Conservation (phyloP, 23 red algal species). For the Chondrus crispus region DNA sequence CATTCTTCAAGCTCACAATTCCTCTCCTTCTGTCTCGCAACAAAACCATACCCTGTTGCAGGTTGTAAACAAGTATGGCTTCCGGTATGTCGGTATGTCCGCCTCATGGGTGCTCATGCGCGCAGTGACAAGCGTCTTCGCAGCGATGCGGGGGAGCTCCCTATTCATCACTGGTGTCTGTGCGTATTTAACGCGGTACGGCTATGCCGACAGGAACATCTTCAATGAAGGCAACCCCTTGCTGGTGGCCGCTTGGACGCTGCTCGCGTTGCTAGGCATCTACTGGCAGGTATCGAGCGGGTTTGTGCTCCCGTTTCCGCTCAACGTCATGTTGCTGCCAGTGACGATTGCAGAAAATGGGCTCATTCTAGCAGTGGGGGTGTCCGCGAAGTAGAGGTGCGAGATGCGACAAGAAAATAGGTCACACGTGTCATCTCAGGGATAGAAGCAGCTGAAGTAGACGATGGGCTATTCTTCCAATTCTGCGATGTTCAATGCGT, state of each 20-base stretch:
- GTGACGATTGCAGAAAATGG: neutral
- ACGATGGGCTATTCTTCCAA: no score
- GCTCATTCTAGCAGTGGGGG: constrained; percentile 2
- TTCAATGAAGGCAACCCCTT: neutral
- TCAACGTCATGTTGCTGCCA: constrained; percentile 45
- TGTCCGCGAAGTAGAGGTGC: neutral
- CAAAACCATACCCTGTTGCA: neutral
- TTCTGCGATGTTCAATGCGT: no score
- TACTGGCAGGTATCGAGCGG: constrained; percentile 24
- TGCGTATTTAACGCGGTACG: constrained; percentile 14
- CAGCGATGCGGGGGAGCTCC: constrained; percentile 7
- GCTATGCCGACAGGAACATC: neutral
- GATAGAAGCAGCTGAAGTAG: no score
- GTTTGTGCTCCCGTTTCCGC: neutral
- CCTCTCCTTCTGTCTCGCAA: neutral
- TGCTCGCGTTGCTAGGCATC: constrained; percentile 14
- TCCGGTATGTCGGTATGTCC: constrained; percentile 35
- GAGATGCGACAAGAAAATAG: no score
- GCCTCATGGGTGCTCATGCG: constrained; percentile 33
- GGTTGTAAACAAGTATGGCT: constrained; percentile 37
- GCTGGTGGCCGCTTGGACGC: neutral
- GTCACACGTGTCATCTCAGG: no score
- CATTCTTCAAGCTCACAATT: neutral
- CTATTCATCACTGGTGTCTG: neutral
- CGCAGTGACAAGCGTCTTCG: neutral